phyloP scores from a whole-genome alignment of 768 basidiomycete species.

The Mycena alexandri region DNA sequence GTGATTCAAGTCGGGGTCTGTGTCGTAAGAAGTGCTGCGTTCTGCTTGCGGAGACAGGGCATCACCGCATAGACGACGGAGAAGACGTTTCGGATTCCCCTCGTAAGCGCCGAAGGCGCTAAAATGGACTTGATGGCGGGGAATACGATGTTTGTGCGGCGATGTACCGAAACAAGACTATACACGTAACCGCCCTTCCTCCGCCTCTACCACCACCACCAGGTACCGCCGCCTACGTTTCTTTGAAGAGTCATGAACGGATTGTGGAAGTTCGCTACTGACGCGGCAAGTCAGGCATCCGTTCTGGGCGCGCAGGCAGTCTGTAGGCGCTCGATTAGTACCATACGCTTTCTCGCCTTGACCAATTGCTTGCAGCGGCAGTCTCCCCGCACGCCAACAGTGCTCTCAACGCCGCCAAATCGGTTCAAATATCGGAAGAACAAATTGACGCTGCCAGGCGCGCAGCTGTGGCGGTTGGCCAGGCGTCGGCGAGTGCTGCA shows the following conservation, averaged over 20 bases:
- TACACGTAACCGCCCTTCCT: constrained; percentile 7
- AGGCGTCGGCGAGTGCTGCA: constrained; percentile 19
- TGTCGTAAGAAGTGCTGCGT: too few relatives aligned
- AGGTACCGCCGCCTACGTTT: not conserved
- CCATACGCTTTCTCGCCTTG: constrained; percentile 8
- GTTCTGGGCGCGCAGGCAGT: constrained; percentile 13
- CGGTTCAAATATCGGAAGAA: constrained; percentile 21
- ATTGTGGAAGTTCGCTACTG: constrained; percentile 25
- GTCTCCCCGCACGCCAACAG: constrained; percentile 26
- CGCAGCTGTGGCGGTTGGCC: constrained; percentile 16
- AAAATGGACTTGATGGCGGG: too few relatives aligned
- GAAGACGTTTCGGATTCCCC: too few relatives aligned
- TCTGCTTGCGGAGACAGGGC: too few relatives aligned
- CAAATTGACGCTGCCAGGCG: constrained; percentile 20
- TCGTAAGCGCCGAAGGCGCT: too few relatives aligned
- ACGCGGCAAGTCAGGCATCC: constrained; percentile 21
- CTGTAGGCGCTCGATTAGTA: constrained; percentile 15
- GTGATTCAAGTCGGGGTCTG: too few relatives aligned
- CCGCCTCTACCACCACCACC: constrained; percentile 16
- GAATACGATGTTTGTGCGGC: too few relatives aligned
- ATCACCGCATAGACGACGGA: too few relatives aligned
- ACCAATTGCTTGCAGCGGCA: constrained; percentile 18
- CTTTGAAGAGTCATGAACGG: constrained; percentile 17
- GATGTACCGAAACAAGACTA: too few relatives aligned
- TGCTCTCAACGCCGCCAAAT: constrained; percentile 25